Evolutionary conservation across 106 monocot genomes (phyloP), one percentile per base, ranked within the genome.

Genomic region (Ottelia alismoides): DNA sequence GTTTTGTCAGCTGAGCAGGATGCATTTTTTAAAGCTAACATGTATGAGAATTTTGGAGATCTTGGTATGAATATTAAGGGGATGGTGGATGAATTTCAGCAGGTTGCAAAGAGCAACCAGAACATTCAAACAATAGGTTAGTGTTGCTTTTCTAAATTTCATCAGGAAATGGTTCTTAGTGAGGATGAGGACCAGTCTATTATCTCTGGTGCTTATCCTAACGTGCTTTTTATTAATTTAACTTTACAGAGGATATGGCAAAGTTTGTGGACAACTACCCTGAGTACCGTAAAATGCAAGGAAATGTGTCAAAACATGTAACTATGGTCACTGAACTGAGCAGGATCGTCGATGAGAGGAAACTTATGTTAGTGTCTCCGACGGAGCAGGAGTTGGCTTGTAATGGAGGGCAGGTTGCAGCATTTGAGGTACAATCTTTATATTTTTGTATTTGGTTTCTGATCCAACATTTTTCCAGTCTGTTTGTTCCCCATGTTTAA

Each of bases 51-150:
- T 72, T 98, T 98, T 83, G 98, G 98, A 30, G 98, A 98, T 77
- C 82, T 98, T 60, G 98, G 98, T 27, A 90, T 98, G 98, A 98
- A 98, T 55, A 90, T 90, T 28, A 98, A 98, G 69, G 31, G 64
- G 61, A 98, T 98, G 98, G 98, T 98, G 32, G 98, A 98, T 77
- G 98, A 98, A 51, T 98, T 98, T 58, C 98, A 98, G 65, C 98
- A 98, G 56, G 72, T 90, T 70, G 71, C 90, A 18, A 98, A 86
- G 77, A 86, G 82, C 58, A 98, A 90, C 72, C 98, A 90, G 70
- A 90, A 83, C 26, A 90, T 98, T 64, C 90, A 89, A 58, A 90
- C 90, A 53, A 83, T 98, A 74, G 90, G 96, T 96, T 57, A 45
- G 18, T 49, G 53, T 18, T 26, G 27, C 45, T 64, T 40, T 3